Evolutionary conservation across 1,284 basidiomycete species (phyloP), one percentile per base, ranked within the genome.

Genomic region (Cerioporus squamosus): DNA sequence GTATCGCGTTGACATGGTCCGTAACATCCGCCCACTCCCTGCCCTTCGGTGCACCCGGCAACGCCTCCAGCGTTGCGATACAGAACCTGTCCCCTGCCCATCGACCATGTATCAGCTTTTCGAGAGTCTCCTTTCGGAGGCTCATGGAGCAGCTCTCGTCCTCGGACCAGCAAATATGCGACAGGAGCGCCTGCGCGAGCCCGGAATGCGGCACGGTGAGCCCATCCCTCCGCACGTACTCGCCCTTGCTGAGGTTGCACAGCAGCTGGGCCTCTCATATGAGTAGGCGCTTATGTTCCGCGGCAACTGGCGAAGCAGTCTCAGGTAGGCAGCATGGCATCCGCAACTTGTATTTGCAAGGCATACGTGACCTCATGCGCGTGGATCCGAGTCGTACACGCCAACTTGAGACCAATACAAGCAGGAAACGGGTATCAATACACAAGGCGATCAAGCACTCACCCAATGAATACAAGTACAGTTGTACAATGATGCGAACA

Each of bases 11-110:
- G 10, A 29, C 29, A 7, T 29, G 8, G 8, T 29, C 29, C 29
- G 29, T 29, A 10, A 64, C 52, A 33, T 68, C 65, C 46, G 5
- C 57, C 65, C 66, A 68, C 6, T 31, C 49, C 20, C 15, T 29
- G 2, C 14, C 39, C 7, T 5, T 24, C 5, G 44, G 17, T 9
- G 29, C 24, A 12, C 5, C 20, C 22, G 36, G 51, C 56, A 65
- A 23, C 17, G 44, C 26, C 20, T 57, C 56, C 40, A 55, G n/a
- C 15, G 54, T 23, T 55, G 64, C 14, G 68, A 79, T 66, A 60
- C 68, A 63, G 68, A 77, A 59, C 60, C 70, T 1, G 68, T 76
- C 55, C 66, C 64, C 66, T 5, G 66, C 67, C 67, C 66, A 69
- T 1, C 46, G 42, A 1, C 66, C 67, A 2, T 50, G 53, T 6